Percentiles rank a stretch among this genome's conserved stretches.
Evolutionary conservation across 108 stramenopile species (phyloP).

Genomic region (Nitzschia sp.): DNA sequence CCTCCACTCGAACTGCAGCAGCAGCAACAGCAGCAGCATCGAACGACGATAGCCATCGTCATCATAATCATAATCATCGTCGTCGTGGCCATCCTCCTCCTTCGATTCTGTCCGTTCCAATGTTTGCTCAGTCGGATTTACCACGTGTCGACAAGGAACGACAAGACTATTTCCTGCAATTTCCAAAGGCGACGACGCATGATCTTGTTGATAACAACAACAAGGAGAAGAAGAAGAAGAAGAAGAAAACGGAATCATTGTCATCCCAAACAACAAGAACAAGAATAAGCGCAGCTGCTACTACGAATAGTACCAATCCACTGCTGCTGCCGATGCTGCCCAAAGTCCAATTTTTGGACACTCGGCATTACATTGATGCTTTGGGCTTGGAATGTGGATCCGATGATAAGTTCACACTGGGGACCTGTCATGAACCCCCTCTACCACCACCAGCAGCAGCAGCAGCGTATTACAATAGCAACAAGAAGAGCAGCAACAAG

Average conservation of each 20-base stretch:
- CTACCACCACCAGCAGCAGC: not conserved
- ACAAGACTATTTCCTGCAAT: slow-evolving; percentile 1
- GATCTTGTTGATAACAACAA: too few relatives aligned
- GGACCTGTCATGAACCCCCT: slow-evolving; percentile 28
- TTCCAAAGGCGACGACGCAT: too few relatives aligned
- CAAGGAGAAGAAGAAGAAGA: not conserved
- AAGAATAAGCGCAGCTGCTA: not conserved
- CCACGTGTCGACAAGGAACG: slow-evolving; percentile 2
- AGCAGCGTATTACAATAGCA: not conserved
- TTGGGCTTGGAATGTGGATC: slow-evolving; percentile 36
- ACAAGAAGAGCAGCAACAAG: not conserved
- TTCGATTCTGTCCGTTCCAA: slow-evolving; percentile 25
- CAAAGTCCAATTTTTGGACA: slow-evolving; percentile 11
- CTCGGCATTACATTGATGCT: slow-evolving; percentile 17
- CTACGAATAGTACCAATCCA: not conserved
- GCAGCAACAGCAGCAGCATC: not conserved
- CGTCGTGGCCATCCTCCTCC: too few relatives aligned
- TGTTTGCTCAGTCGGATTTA: slow-evolving; percentile 24
- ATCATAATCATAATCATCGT: too few relatives aligned
- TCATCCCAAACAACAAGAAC: not conserved
- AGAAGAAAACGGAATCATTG: not conserved
- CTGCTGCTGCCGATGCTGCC: too few relatives aligned
- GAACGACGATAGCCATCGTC: too few relatives aligned
- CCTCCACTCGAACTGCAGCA: not conserved
- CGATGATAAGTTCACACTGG: slow-evolving; percentile 28